phyloP scores from a whole-genome alignment of 83 land plant genomes.

The Thuja plicata region DNA sequence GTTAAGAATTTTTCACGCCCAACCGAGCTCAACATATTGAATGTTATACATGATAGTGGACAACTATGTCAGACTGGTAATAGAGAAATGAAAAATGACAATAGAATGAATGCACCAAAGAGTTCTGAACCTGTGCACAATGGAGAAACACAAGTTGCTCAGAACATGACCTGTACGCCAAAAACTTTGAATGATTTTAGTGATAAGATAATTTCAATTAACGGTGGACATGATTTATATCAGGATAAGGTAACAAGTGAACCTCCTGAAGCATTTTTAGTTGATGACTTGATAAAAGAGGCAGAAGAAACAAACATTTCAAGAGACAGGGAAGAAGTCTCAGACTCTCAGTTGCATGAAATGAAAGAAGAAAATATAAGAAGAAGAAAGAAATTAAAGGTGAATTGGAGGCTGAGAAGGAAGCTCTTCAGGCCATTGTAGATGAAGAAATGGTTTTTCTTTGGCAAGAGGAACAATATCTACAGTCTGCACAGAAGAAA shows the following conservation, averaged over 20 bases:
- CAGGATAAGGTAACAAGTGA: background rate
- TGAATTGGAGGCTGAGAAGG: conserved; percentile 36
- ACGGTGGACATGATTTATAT: background rate
- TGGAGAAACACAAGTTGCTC: background rate
- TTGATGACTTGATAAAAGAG: background rate
- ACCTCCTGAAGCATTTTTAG: background rate
- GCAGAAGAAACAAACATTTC: conserved; percentile 14
- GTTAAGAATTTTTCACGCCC: background rate
- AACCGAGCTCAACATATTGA: background rate
- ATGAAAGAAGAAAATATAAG: conserved; percentile 31
- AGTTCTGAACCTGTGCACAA: background rate
- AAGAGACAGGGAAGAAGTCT: conserved; percentile 28
- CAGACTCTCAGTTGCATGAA: conserved; percentile 27
- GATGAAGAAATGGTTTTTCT: conserved; percentile 63
- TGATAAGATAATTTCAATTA: background rate
- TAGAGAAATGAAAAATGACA: background rate
- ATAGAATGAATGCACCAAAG: background rate
- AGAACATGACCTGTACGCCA: background rate
- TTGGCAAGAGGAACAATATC: conserved; percentile 55
- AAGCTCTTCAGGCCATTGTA: conserved; percentile 29
- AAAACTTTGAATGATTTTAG: background rate
- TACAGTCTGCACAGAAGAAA: conserved; percentile 71
- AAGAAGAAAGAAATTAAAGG: conserved; percentile 25
- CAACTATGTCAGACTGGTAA: background rate
- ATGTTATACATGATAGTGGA: background rate